phyloP scores from a whole-genome alignment of 148 eudicot genomes.

The Oxyria digyna region DNA sequence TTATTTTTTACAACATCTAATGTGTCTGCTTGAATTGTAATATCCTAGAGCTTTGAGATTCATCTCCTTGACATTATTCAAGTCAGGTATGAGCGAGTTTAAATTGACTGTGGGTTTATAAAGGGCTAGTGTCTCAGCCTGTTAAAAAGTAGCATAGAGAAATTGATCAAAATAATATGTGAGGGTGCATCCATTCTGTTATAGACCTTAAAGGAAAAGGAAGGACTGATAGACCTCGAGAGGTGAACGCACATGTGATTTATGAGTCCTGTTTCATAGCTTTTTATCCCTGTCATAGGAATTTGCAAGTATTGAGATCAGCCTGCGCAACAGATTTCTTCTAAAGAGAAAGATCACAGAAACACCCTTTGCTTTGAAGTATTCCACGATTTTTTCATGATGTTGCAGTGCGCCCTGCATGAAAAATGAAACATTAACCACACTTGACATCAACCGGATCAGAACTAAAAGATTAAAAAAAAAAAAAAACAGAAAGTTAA shows the following conservation, averaged over 20 bases:
- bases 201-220: slow-evolving; percentile 13
- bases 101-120: slow-evolving; percentile 55
- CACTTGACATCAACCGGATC: not conserved
- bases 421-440: not conserved
- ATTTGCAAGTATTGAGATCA: slow-evolving; percentile 78
- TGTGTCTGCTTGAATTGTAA: slow-evolving; percentile 65
- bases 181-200: no score
- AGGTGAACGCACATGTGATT: slow-evolving; percentile 74
- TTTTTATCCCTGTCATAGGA: slow-evolving; percentile 59
- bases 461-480: not conserved
- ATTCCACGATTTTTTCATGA: slow-evolving; percentile 61
- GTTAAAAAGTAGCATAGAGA: slow-evolving; percentile 3
- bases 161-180: not conserved
- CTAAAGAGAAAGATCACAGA: slow-evolving; percentile 75
- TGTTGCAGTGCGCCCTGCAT: slow-evolving; percentile 70
- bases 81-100: slow-evolving; percentile 39
- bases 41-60: slow-evolving; percentile 36
- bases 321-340: slow-evolving; percentile 73
- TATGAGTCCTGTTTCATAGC: slow-evolving; percentile 73
- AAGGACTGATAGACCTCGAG: slow-evolving; percentile 39
- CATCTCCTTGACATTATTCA: slow-evolving; percentile 43
- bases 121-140: slow-evolving; percentile 74
- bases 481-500: not conserved
- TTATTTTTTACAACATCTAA: slow-evolving; percentile 49
- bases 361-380: slow-evolving; percentile 68